Percentiles rank a stretch among this genome's conserved stretches.
These are phyloP conservation scores for Eremomyces bilateralis DNA, from an alignment of 495 filamentous ascomycete genomes.

Conservation along the genomic window DNA sequence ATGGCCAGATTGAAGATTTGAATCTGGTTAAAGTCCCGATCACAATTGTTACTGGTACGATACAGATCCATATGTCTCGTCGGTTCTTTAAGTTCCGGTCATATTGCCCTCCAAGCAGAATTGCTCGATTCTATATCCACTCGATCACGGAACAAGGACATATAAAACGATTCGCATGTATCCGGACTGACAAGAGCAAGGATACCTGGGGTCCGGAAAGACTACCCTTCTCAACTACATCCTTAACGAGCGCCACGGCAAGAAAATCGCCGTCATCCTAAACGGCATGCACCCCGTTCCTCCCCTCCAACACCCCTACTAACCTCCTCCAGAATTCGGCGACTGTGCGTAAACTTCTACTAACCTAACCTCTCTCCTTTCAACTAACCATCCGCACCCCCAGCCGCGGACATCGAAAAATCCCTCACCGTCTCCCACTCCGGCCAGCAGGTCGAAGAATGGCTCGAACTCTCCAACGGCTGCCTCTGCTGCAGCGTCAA, in stretches of 20 bases:
- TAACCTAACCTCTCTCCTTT: too few relatives aligned
- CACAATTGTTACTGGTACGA: slow-evolving; percentile 73
- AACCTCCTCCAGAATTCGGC: slow-evolving; percentile 52
- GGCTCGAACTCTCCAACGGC: slow-evolving; percentile 88
- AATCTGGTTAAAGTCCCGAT: slow-evolving; percentile 56
- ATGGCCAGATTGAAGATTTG: slow-evolving; percentile 25
- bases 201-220: slow-evolving; percentile 86
- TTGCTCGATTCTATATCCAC: too few relatives aligned
- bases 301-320: not conserved
- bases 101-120: too few relatives aligned
- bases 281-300: slow-evolving; percentile 38
- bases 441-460: slow-evolving; percentile 74
- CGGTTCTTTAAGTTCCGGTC: too few relatives aligned
- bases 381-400: too few relatives aligned
- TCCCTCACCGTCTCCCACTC: slow-evolving; percentile 70
- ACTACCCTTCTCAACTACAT: slow-evolving; percentile 94
- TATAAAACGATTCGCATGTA: too few relatives aligned
- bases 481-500: slow-evolving; percentile 98
- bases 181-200: too few relatives aligned
- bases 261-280: slow-evolving; percentile 92
- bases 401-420: slow-evolving; percentile 86
- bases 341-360: slow-evolving; percentile 82
- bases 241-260: slow-evolving; percentile 77
- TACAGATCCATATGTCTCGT: slow-evolving; percentile 3
- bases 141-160: too few relatives aligned